These are phyloP conservation scores for Carnegiea gigantea DNA, from an alignment of 179 eudicot species.

Conservation along the genomic window DNA sequence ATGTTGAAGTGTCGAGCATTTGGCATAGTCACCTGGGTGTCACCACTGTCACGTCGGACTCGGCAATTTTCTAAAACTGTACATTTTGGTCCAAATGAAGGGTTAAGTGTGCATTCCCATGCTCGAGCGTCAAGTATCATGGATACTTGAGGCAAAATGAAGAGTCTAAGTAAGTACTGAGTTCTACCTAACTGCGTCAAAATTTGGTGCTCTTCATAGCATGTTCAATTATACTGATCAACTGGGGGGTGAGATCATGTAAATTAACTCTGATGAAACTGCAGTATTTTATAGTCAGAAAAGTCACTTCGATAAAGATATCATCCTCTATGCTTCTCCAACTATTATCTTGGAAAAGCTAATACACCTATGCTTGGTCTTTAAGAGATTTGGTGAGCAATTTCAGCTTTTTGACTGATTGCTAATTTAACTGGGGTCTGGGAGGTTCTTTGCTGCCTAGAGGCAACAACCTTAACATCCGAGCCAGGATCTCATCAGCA, in stretches of 20 bases:
- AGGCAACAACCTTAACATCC: no score
- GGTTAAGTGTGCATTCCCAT: neutral
- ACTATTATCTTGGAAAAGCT: no score
- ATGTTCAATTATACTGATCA: neutral
- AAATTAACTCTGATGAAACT: neutral
- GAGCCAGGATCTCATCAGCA: neutral
- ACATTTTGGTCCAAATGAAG: neutral
- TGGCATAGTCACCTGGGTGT: neutral
- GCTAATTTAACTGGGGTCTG: neutral
- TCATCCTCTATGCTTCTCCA: no score
- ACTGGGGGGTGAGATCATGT: neutral
- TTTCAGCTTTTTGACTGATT: neutral
- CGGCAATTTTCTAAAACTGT: neutral
- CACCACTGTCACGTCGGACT: neutral
- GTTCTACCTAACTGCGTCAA: no score
- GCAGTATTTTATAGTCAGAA: neutral
- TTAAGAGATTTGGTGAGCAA: neutral
- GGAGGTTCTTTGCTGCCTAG: slow-evolving; percentile 1
- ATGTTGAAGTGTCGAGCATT: neutral
- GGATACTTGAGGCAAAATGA: no score
- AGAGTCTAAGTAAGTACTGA: no score
- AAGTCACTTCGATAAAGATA: neutral
- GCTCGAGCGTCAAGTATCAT: neutral
- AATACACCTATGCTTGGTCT: neutral
- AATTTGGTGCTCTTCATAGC: neutral